phyloP scores from a whole-genome alignment of 2,329 filamentous ascomycete genomes.

The Tolypocladium sp. region DNA sequence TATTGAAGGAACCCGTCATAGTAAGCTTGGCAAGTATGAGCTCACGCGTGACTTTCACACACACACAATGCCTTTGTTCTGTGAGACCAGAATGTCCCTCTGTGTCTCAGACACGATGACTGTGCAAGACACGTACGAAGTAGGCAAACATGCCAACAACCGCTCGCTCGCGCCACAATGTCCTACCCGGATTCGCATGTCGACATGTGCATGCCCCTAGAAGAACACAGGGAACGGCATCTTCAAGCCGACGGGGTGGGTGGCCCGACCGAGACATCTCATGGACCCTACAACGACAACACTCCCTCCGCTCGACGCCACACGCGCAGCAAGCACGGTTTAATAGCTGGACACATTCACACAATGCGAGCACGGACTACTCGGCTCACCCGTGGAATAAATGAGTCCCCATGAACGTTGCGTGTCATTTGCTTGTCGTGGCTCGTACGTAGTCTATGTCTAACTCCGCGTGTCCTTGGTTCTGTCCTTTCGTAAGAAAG shows the following conservation, averaged over 20 bases:
- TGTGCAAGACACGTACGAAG: not conserved
- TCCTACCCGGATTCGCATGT: not conserved
- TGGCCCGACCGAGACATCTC: not conserved
- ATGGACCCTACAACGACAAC: no score
- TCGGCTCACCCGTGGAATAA: not conserved
- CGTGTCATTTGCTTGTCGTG: conserved; percentile 9
- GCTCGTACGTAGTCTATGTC: conserved; percentile 14
- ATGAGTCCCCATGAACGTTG: not conserved
- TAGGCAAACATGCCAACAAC: not conserved
- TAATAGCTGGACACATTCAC: not conserved
- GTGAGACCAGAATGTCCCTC: not conserved
- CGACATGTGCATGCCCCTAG: not conserved
- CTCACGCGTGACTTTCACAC: not conserved
- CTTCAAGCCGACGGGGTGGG: not conserved
- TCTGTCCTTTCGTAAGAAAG: conserved; percentile 1
- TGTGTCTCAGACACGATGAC: not conserved
- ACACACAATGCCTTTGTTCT: not conserved
- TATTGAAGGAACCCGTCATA: not conserved
- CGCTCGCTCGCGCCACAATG: not conserved
- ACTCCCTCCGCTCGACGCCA: not conserved
- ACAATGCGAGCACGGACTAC: not conserved
- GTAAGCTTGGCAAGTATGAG: not conserved
- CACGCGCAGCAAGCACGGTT: not conserved
- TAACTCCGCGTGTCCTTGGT: conserved; percentile 1
- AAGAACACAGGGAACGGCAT: not conserved